Evolutionary conservation across 192 early-diverging fungal species (phyloP).

Genomic region (Umbelopsis sp.): DNA sequence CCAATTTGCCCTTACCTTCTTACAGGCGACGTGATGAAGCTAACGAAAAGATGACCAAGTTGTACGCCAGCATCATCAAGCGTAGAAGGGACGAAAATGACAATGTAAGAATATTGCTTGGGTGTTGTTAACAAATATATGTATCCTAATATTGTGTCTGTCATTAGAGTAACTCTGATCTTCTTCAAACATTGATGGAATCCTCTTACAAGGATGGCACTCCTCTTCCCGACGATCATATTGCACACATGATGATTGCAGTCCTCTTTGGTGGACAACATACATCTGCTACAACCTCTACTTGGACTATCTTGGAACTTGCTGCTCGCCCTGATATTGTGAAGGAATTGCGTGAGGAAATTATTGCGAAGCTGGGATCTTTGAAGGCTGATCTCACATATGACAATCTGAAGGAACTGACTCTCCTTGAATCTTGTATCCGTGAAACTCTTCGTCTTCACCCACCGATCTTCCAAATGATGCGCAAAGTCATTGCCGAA

Average conservation of each 20-base stretch:
- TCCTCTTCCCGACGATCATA: constrained; percentile 77
- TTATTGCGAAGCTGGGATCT: constrained; percentile 59
- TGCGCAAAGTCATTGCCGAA: constrained; percentile 87
- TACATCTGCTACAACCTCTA: constrained; percentile 87
- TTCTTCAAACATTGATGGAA: constrained; percentile 83
- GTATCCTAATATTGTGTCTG: not conserved
- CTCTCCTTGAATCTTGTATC: constrained; percentile 78
- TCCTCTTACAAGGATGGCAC: constrained; percentile 89
- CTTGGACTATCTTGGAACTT: constrained; percentile 90
- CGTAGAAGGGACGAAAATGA: constrained; percentile 63
- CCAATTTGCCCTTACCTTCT: constrained; percentile 86
- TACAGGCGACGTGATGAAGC: constrained; percentile 88
- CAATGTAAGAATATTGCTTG: constrained; percentile 12
- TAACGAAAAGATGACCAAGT: constrained; percentile 75
- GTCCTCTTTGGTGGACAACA: constrained; percentile 98
- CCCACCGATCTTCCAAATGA: constrained; percentile 90
- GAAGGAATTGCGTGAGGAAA: constrained; percentile 75
- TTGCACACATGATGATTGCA: constrained; percentile 97
- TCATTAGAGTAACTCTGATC: constrained; percentile 51
- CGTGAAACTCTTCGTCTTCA: constrained; percentile 93
- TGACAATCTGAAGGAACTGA: constrained; percentile 77
- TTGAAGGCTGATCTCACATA: constrained; percentile 58
- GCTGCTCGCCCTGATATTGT: constrained; percentile 75
- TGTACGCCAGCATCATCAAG: constrained; percentile 82
- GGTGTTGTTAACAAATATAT: not conserved